Conservation (phyloP, 768 basidiomycete genomes). For the Serendipita sp. region DNA sequence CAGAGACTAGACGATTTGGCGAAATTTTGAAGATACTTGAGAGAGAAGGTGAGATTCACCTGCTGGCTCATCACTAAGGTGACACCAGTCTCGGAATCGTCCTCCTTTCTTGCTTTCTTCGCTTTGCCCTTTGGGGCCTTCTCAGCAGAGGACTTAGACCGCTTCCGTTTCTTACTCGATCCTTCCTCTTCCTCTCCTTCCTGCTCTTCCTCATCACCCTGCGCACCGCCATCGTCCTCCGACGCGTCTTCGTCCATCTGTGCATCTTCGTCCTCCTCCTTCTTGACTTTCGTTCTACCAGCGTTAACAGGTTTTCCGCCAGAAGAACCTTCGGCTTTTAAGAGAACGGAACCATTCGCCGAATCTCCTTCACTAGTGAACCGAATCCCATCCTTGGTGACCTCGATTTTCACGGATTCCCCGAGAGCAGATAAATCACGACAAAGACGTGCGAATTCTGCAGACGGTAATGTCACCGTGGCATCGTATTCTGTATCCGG, state of each 20-base stretch:
- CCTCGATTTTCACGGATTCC: slow-evolving; percentile 90
- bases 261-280: slow-evolving; percentile 17
- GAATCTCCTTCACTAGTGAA: slow-evolving; percentile 90
- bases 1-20: slow-evolving; percentile 72
- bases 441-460: slow-evolving; percentile 85
- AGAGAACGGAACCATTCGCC: slow-evolving; percentile 72
- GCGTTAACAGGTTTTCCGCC: slow-evolving; percentile 24
- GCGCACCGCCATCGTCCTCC: slow-evolving; percentile 27
- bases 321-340: slow-evolving; percentile 47
- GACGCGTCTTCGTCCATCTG: slow-evolving; percentile 11
- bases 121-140: slow-evolving; percentile 22
- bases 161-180: slow-evolving; percentile 36
- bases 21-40: slow-evolving; percentile 96
- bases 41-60: slow-evolving; percentile 83
- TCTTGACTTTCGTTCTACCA: slow-evolving; percentile 17
- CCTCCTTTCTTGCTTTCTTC: slow-evolving; percentile 46
- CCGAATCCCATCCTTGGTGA: slow-evolving; percentile 86
- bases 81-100: slow-evolving; percentile 37
- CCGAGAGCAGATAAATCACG: slow-evolving; percentile 81
- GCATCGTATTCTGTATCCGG: slow-evolving; percentile 97
- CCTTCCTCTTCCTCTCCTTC: slow-evolving; percentile 38
- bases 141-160: slow-evolving; percentile 45
- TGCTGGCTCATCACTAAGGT: slow-evolving; percentile 77
- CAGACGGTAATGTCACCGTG: slow-evolving; percentile 67
- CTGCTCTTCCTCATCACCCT: slow-evolving; percentile 36